phyloP scores from a whole-genome alignment of 2,329 filamentous ascomycete species.

The Aureobasidium sp. region DNA sequence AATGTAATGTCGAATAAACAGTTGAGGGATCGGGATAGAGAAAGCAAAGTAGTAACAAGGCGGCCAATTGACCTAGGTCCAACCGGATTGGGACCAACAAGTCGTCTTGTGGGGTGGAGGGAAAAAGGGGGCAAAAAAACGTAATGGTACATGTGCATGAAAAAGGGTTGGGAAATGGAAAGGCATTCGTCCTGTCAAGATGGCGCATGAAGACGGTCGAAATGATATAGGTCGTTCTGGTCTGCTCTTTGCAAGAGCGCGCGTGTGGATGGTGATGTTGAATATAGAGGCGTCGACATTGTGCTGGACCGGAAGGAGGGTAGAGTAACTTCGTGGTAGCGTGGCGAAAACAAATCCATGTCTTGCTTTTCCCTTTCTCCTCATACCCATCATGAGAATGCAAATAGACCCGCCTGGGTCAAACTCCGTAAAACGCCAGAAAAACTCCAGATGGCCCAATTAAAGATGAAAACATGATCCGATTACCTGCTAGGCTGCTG shows the following conservation, averaged over 20 bases:
- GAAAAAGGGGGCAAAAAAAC: not conserved
- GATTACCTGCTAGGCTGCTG: constrained; percentile 4
- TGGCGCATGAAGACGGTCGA: constrained; percentile 7
- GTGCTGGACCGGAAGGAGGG: not conserved
- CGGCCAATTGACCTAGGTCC: not conserved
- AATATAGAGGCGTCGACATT: constrained; percentile 5
- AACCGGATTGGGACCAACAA: not conserved
- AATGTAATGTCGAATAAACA: constrained; percentile 2
- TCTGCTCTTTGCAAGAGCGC: not conserved
- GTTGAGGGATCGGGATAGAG: not conserved
- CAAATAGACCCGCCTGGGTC: not conserved
- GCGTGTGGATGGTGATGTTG: not conserved
- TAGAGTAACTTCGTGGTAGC: constrained; percentile 8
- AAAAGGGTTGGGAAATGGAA: constrained; percentile 4
- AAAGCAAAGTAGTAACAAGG: not conserved
- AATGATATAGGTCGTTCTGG: not conserved
- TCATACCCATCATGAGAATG: constrained; percentile 1
- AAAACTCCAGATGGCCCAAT: not conserved
- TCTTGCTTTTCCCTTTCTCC: constrained; percentile 12
- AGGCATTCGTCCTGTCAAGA: constrained; percentile 6
- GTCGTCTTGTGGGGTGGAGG: not conserved
- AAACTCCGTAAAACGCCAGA: not conserved
- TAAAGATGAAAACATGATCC: not conserved
- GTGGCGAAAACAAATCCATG: constrained; percentile 9
- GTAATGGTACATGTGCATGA: constrained; percentile 13